These are phyloP conservation scores for Mitosporidium daphniae DNA, from an alignment of 371 early-diverging fungal genomes.

Conservation along the genomic window DNA sequence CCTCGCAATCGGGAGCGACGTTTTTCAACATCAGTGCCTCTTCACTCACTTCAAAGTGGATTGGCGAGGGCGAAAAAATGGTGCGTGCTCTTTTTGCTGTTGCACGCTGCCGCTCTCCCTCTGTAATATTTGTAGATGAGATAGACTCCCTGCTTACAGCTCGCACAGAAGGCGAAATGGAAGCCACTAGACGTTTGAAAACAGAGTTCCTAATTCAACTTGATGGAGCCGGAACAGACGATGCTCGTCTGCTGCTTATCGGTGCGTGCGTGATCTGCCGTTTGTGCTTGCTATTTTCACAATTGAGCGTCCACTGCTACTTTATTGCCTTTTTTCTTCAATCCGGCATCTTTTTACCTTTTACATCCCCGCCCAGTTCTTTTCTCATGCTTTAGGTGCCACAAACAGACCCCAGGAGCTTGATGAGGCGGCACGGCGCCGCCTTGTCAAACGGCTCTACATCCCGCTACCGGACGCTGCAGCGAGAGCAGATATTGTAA, in stretches of 20 bases:
- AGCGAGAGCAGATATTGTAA: constrained; percentile 23
- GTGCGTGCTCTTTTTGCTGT: constrained; percentile 59
- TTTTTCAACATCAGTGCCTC: constrained; percentile 58
- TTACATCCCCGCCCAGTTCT: too few relatives aligned
- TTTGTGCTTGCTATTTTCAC: too few relatives aligned
- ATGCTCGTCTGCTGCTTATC: constrained; percentile 32
- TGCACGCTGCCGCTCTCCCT: constrained; percentile 40
- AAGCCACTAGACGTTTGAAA: constrained; percentile 47
- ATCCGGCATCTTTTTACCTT: neutral
- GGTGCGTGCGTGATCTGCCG: constrained; percentile 24
- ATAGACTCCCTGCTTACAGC: constrained; percentile 64
- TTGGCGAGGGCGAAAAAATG: constrained; percentile 83
- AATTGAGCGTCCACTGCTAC: constrained; percentile 8
- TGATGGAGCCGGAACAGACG: constrained; percentile 29
- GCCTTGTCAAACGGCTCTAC: constrained; percentile 28
- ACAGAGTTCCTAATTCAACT: constrained; percentile 43
- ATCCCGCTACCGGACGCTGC: constrained; percentile 41
- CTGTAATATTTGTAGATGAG: constrained; percentile 50
- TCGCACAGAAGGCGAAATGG: constrained; percentile 50
- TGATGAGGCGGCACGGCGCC: constrained; percentile 41
- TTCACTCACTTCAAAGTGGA: constrained; percentile 65
- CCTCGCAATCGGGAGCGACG: constrained; percentile 49
- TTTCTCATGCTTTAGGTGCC: constrained; percentile 5
- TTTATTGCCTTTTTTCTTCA: constrained; percentile 1
- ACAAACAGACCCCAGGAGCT: constrained; percentile 38